Evolutionary conservation across 805 yeast genomes (phyloP), one percentile per base, ranked within the genome.

Genomic region (Wickerhamomyces queroliae): DNA sequence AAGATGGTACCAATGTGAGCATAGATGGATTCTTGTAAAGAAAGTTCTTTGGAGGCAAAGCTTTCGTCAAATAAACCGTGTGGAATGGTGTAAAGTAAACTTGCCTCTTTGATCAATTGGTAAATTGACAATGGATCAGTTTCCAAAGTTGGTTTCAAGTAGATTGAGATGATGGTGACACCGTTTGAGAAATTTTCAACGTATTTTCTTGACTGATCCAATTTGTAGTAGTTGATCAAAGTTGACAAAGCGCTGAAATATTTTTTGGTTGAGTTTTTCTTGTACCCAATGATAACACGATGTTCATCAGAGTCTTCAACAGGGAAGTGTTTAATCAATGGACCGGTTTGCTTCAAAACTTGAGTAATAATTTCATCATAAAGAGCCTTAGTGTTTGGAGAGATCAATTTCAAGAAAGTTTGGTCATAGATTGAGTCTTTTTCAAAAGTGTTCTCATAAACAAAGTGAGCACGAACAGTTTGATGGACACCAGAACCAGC

Each of bases 131-230:
- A 71, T 53, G 88, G 64, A 40, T 62, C 60, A 5, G 64, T 62
- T 47, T 74, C 80, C 25, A 75, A 67, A 18, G 67, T 60, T 41
- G 86, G 83, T 35, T 76, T 76, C 55, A 91, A 74, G 63, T 93
- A 93, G 70, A 89, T 75, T 28, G 97, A 89, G 53, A 89, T 77
- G 38, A 91, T 74, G 19, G 96, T 82, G 47, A 82, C 75, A 38
- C 95, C 96, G 58, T 90, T 88, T 49, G 90, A 72, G 60, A 91
- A 93, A 60, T 90, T 93, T 63, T 91, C 99, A 42, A 93, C 89
- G 59, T 90, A 93, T 66, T 89, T 89, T 62, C 96, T 78, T 37
- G 93, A 80, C 43, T 90, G 79, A 34, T 78, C 75, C 51, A 93
- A 74, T 46, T 88, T 84, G 65, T 91, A 91, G 70, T 88, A 93